phyloP scores from a whole-genome alignment of 2,329 filamentous ascomycete species.

The Ophiocordyceps robertsii region DNA sequence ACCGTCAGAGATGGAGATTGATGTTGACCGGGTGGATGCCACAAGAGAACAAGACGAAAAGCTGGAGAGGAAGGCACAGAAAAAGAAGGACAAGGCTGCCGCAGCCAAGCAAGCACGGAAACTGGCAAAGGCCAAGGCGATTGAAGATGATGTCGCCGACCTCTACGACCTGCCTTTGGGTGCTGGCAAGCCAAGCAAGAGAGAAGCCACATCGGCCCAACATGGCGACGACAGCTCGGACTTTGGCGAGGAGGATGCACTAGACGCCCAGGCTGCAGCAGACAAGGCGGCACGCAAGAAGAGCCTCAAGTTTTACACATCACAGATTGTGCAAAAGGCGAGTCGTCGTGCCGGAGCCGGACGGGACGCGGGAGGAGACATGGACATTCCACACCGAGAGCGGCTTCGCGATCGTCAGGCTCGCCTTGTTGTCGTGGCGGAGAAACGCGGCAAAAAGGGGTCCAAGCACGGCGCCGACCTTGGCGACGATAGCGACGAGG shows the following conservation, averaged over 20 bases:
- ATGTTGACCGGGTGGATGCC: constrained; percentile 5
- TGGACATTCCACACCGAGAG: constrained; percentile 79
- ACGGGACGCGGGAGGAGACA: constrained; percentile 63
- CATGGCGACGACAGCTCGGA: constrained; percentile 59
- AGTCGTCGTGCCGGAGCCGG: constrained; percentile 69
- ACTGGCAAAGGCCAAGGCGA: constrained; percentile 38
- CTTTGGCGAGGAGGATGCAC: constrained; percentile 76
- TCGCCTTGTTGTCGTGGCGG: constrained; percentile 77
- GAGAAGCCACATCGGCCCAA: constrained; percentile 21
- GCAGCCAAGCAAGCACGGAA: constrained; percentile 26
- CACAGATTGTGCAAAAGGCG: constrained; percentile 88
- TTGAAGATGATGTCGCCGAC: constrained; percentile 58
- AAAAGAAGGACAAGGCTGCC: constrained; percentile 22
- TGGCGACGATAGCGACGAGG: constrained; percentile 54
- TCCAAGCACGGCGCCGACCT: constrained; percentile 52
- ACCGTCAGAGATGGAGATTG: constrained; percentile 9
- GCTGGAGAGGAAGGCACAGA: constrained; percentile 14
- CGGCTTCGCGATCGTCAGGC: constrained; percentile 75
- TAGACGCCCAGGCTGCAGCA: constrained; percentile 66
- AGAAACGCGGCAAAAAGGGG: constrained; percentile 60
- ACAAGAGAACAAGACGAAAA: constrained; percentile 14
- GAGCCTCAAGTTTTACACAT: constrained; percentile 92
- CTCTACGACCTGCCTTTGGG: constrained; percentile 48
- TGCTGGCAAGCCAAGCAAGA: constrained; percentile 29
- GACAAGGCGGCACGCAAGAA: constrained; percentile 87